Evolutionary conservation across 1,284 basidiomycete species (phyloP).

Genomic region (Tilletia horrida): DNA sequence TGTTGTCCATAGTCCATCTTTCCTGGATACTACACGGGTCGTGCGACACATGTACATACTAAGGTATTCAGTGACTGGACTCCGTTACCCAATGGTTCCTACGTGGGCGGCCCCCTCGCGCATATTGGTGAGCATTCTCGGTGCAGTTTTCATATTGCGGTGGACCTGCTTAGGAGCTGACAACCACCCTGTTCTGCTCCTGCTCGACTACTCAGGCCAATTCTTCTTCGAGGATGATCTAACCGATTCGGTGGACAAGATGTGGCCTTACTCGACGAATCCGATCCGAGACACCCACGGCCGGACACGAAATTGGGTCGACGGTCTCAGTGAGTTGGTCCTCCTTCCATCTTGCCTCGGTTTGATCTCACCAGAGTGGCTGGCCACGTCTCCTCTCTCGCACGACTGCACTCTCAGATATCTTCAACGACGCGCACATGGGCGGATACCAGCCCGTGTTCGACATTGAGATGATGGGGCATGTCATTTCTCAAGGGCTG

Average conservation of each 20-base stretch:
- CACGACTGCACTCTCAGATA: slow-evolving; percentile 29
- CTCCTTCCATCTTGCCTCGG: not conserved
- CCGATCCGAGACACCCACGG: slow-evolving; percentile 55
- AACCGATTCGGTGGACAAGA: slow-evolving; percentile 58
- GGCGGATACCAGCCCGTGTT: slow-evolving; percentile 55
- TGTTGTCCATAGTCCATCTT: slow-evolving; percentile 61
- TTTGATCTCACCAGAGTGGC: not conserved
- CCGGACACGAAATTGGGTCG: slow-evolving; percentile 58
- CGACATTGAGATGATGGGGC: slow-evolving; percentile 57
- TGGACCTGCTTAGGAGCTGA: no score
- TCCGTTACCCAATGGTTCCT: slow-evolving; percentile 56
- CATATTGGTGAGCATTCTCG: slow-evolving; percentile 55
- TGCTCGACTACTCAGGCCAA: slow-evolving; percentile 57
- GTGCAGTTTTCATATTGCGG: no score
- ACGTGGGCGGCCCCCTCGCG: slow-evolving; percentile 56
- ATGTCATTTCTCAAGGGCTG: slow-evolving; percentile 57
- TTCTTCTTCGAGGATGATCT: slow-evolving; percentile 67
- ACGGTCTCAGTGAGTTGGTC: slow-evolving; percentile 27
- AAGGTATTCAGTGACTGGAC: slow-evolving; percentile 57
- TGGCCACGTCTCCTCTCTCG: not conserved
- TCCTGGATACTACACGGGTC: slow-evolving; percentile 63
- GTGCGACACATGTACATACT: slow-evolving; percentile 58
- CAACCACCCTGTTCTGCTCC: no score
- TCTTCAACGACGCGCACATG: slow-evolving; percentile 54
- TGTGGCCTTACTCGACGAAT: slow-evolving; percentile 56